Percentiles rank a stretch among this genome's conserved stretches.
phyloP scores from a whole-genome alignment of 2,329 filamentous ascomycete genomes.

The Trichophyton schoenleinii region DNA sequence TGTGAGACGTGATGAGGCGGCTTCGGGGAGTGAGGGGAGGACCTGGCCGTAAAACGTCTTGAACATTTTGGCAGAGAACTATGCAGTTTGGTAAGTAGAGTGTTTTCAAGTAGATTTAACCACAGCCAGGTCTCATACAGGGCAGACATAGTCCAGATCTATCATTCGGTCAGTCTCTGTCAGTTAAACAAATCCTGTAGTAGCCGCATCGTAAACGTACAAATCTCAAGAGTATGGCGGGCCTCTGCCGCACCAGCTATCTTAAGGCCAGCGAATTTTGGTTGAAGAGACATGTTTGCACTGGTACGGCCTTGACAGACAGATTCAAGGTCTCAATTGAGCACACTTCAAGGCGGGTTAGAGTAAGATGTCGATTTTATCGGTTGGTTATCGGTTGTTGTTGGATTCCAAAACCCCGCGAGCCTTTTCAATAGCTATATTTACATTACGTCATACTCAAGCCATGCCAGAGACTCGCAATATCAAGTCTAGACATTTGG shows the following conservation, averaged over 20 bases:
- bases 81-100: constrained; percentile 2
- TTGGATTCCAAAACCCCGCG: background rate
- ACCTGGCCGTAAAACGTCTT: constrained; percentile 58
- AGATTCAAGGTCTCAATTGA: no score
- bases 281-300: constrained; percentile 43
- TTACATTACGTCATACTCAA: background rate
- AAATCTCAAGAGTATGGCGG: constrained; percentile 29
- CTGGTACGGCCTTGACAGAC: no score
- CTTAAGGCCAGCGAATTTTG: constrained; percentile 44
- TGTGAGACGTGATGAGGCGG: constrained; percentile 50
- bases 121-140: constrained; percentile 29
- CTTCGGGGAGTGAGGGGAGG: constrained; percentile 48
- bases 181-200: background rate
- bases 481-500: no score
- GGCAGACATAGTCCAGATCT: constrained; percentile 86
- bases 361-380: background rate
- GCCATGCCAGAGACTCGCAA: background rate
- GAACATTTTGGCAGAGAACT: constrained; percentile 61
- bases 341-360: no score
- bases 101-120: background rate
- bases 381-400: background rate
- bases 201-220: constrained; percentile 17
- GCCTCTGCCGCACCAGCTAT: constrained; percentile 17
- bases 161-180: background rate
- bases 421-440: background rate